Conservation (phyloP, 2,329 filamentous ascomycete species). For the Macroventuria anomochaeta region DNA sequence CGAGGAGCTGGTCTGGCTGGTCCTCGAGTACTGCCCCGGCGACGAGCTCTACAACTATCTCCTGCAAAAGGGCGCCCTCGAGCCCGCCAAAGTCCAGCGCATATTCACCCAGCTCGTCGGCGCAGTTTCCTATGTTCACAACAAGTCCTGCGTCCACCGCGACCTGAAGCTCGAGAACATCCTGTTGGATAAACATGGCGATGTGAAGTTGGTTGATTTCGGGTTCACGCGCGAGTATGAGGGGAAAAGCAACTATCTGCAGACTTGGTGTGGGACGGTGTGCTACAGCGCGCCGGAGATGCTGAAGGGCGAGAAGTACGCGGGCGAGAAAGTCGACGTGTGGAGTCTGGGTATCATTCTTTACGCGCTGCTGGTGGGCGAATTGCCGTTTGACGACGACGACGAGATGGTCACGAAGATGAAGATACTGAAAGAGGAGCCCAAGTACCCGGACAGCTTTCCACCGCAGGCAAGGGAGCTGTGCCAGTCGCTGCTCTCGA, state of each 20-base stretch:
- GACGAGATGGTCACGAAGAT: slow-evolving; percentile 86
- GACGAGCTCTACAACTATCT: slow-evolving; percentile 98
- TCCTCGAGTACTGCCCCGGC: slow-evolving; percentile 94
- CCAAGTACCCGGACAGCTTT: slow-evolving; percentile 81
- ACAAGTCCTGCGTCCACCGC: slow-evolving; percentile 92
- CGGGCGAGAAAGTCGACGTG: slow-evolving; percentile 95
- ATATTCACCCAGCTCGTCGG: slow-evolving; percentile 96
- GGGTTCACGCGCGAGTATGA: slow-evolving; percentile 98
- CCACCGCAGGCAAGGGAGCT: slow-evolving; percentile 78
- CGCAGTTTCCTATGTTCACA: slow-evolving; percentile 93
- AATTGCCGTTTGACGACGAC: slow-evolving; percentile 95
- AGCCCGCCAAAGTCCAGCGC: slow-evolving; percentile 86
- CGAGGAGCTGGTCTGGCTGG: slow-evolving; percentile 92
- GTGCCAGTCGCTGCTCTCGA: slow-evolving; percentile 82
- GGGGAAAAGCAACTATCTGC: slow-evolving; percentile 89
- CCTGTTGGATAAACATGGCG: slow-evolving; percentile 92
- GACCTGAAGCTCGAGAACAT: slow-evolving; percentile 98
- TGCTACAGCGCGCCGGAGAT: slow-evolving; percentile 99
- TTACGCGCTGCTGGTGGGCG: slow-evolving; percentile 80
- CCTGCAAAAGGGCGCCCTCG: slow-evolving; percentile 81
- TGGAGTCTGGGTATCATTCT: slow-evolving; percentile 90
- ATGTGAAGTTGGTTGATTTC: slow-evolving; percentile 97
- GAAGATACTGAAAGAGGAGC: slow-evolving; percentile 84
- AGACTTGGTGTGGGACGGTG: slow-evolving; percentile 97
- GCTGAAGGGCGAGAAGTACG: slow-evolving; percentile 98